Evolutionary conservation across 1,284 basidiomycete species (phyloP).

Genomic region (Leccinum pseudoinsigne): DNA sequence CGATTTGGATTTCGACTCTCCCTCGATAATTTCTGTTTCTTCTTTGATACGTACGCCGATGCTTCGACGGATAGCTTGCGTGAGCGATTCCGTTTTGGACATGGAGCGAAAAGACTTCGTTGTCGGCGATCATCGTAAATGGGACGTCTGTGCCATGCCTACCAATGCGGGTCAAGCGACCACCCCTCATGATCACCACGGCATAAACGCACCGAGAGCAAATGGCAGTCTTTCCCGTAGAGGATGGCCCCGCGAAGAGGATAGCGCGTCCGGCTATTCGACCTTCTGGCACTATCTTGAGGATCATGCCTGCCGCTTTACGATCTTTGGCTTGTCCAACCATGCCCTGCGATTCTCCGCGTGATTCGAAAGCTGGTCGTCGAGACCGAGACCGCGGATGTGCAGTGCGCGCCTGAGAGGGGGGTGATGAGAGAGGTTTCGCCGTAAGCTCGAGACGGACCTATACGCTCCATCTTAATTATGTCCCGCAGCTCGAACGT

Average conservation of each 20-base stretch:
- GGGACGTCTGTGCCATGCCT: slow-evolving; percentile 98
- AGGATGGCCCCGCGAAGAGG: slow-evolving; percentile 94
- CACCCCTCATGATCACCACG: background rate
- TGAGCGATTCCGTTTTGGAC: slow-evolving; percentile 98
- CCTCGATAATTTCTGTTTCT: slow-evolving; percentile 96
- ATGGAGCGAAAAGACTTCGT: slow-evolving; percentile 98
- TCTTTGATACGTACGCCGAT: slow-evolving; percentile 98
- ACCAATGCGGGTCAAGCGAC: background rate
- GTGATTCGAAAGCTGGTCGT: slow-evolving; percentile 85
- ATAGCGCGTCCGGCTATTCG: slow-evolving; percentile 94
- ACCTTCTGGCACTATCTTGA: slow-evolving; percentile 97
- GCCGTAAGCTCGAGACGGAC: slow-evolving; percentile 39
- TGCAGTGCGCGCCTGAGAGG: slow-evolving; percentile 88
- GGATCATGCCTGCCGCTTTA: slow-evolving; percentile 95
- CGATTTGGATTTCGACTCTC: slow-evolving; percentile 99
- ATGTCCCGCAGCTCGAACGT: slow-evolving; percentile 83
- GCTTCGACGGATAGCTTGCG: slow-evolving; percentile 92
- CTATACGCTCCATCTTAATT: slow-evolving; percentile 96
- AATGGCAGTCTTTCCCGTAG: slow-evolving; percentile 94
- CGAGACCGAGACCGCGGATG: slow-evolving; percentile 92
- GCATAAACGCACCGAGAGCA: slow-evolving; percentile 70
- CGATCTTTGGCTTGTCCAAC: slow-evolving; percentile 95
- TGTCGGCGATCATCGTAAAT: slow-evolving; percentile 96
- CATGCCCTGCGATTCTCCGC: slow-evolving; percentile 90
- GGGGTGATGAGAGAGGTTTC: background rate